Percentiles rank a stretch among this genome's conserved stretches.
These are phyloP conservation scores for Suillus fuscotomentosus DNA, from an alignment of 768 basidiomycete genomes.

Conservation along the genomic window DNA sequence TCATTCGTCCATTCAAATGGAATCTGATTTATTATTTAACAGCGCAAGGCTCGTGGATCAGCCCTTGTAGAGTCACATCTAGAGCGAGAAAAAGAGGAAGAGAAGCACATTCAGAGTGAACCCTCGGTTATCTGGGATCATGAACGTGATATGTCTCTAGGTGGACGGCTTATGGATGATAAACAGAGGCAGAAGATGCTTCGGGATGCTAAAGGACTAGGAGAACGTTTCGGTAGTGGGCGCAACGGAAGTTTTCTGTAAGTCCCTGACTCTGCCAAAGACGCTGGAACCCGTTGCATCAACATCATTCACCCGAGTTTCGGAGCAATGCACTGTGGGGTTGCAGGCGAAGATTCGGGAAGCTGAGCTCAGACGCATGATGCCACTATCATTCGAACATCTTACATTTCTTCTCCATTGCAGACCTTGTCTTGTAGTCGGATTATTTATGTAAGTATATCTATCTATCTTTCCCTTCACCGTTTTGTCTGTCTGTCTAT, in stretches of 20 bases:
- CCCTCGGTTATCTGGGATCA: constrained; percentile 87
- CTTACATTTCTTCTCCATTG: no score
- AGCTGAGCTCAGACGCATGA: constrained; percentile 11
- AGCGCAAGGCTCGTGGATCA: constrained; percentile 50
- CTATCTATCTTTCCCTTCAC: not conserved
- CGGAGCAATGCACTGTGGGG: constrained; percentile 47
- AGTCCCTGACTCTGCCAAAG: constrained; percentile 4
- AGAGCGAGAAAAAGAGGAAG: constrained; percentile 27
- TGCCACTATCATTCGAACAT: not conserved
- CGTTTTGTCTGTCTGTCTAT: not conserved
- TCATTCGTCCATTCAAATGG: not conserved
- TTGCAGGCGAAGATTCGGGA: constrained; percentile 44
- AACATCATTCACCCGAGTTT: not conserved
- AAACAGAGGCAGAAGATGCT: constrained; percentile 73
- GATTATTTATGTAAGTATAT: not conserved
- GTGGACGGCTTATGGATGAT: constrained; percentile 90
- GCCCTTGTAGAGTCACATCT: constrained; percentile 57
- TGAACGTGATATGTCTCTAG: constrained; percentile 82
- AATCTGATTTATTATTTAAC: not conserved
- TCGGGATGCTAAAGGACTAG: constrained; percentile 76
- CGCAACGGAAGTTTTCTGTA: constrained; percentile 64
- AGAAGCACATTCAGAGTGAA: constrained; percentile 47
- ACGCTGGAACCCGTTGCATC: not conserved
- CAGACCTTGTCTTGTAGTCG: not conserved
- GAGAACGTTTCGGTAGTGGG: constrained; percentile 79